These are phyloP conservation scores for Maudiozyma pseudohumilis DNA, from an alignment of 805 yeast genomes.

Conservation along the genomic window DNA sequence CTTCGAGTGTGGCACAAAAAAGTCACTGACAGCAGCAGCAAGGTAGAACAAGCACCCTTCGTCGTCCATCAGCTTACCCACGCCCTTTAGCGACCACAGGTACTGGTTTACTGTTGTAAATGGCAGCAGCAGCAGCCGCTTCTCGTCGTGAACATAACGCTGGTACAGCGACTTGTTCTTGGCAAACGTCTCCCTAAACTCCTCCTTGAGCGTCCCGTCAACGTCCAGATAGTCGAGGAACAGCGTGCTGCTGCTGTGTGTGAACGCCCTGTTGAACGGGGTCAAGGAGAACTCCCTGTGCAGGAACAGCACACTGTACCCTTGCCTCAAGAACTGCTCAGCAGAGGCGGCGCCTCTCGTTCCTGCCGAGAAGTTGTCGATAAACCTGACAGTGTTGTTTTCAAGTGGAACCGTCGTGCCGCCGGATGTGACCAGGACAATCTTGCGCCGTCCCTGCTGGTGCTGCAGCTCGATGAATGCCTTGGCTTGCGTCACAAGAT, in stretches of 20 bases:
- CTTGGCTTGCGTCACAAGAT: constrained; percentile 45
- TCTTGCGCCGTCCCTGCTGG: constrained; percentile 33
- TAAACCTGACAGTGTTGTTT: constrained; percentile 91
- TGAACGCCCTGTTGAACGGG: constrained; percentile 86
- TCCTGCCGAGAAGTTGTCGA: constrained; percentile 95
- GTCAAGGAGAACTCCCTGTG: constrained; percentile 86
- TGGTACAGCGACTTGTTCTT: constrained; percentile 39
- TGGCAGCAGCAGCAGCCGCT: constrained; percentile 50
- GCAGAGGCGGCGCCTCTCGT: constrained; percentile 96
- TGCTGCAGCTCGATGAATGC: constrained; percentile 54
- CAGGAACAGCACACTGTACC: constrained; percentile 85
- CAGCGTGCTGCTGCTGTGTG: constrained; percentile 66
- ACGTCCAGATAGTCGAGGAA: constrained; percentile 73
- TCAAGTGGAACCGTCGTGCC: constrained; percentile 98
- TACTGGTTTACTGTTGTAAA: constrained; percentile 95
- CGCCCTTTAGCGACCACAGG: constrained; percentile 64
- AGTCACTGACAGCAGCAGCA: constrained; percentile 97
- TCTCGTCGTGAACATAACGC: constrained; percentile 21
- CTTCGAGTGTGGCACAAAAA: constrained; percentile 77
- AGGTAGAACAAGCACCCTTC: constrained; percentile 69
- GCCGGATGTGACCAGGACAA: constrained; percentile 86
- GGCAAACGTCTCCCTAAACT: constrained; percentile 53
- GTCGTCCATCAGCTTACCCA: constrained; percentile 50
- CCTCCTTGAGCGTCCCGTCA: constrained; percentile 48
- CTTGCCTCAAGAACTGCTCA: constrained; percentile 75